These are phyloP conservation scores for Sclerotinia subarctica DNA, from an alignment of 2,329 filamentous ascomycete genomes.

Conservation along the genomic window DNA sequence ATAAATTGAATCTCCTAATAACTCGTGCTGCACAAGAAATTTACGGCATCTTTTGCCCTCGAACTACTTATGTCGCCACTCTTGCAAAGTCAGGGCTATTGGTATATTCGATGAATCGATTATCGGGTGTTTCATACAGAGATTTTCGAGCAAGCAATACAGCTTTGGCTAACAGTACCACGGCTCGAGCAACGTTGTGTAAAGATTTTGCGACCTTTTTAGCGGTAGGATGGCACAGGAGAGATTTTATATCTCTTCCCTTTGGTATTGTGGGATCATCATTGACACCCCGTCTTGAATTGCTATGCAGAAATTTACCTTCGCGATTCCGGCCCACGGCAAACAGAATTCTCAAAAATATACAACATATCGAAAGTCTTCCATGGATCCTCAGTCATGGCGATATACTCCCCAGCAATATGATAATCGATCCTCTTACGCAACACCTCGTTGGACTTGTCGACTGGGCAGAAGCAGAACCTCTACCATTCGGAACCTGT, in stretches of 20 bases:
- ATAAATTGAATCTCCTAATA: slow-evolving; percentile 44
- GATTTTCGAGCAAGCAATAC: slow-evolving; percentile 37
- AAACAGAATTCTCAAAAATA: slow-evolving; percentile 29
- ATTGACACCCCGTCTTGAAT: slow-evolving; percentile 42
- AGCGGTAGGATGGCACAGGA: slow-evolving; percentile 40
- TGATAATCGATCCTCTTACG: slow-evolving; percentile 48
- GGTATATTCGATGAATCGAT: slow-evolving; percentile 44
- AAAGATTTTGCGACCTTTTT: slow-evolving; percentile 45
- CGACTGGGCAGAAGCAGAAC: slow-evolving; percentile 64
- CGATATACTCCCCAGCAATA: slow-evolving; percentile 56
- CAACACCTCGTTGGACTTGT: slow-evolving; percentile 52
- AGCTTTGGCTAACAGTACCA: background rate
- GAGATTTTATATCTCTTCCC: slow-evolving; percentile 13
- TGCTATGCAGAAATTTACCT: slow-evolving; percentile 42
- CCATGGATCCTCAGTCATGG: slow-evolving; percentile 60
- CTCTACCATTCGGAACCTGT: slow-evolving; percentile 56
- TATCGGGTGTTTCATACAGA: slow-evolving; percentile 41
- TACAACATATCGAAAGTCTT: slow-evolving; percentile 43
- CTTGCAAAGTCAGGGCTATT: slow-evolving; percentile 34
- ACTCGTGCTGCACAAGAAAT: slow-evolving; percentile 41
- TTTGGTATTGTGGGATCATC: slow-evolving; percentile 44
- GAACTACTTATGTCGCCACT: slow-evolving; percentile 42
- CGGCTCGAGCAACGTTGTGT: slow-evolving; percentile 39
- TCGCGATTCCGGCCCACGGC: slow-evolving; percentile 34
- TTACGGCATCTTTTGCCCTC: slow-evolving; percentile 45